phyloP scores from a whole-genome alignment of 371 early-diverging fungal species.

The Mortierella sp. region DNA sequence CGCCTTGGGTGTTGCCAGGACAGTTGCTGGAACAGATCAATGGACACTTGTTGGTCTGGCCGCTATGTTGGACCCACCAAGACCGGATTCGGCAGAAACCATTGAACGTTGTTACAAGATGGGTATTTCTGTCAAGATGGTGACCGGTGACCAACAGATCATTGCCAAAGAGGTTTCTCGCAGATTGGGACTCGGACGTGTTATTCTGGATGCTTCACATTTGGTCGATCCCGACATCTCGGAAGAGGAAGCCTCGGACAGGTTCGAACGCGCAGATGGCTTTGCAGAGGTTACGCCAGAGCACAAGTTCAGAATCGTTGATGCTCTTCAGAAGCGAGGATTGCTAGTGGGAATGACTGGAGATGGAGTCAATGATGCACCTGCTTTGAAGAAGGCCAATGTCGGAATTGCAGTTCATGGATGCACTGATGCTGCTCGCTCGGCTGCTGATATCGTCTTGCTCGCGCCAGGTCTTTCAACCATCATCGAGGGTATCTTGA shows the following conservation, averaged over 20 bases:
- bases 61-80: conserved; percentile 91
- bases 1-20: conserved; percentile 90
- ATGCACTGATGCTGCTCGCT: conserved; percentile 94
- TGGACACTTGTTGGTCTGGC: conserved; percentile 76
- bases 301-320: conserved; percentile 87
- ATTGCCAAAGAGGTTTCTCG: conserved; percentile 87
- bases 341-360: conserved; percentile 89
- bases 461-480: conserved; percentile 91
- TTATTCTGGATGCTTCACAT: conserved; percentile 76
- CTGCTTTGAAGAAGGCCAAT: conserved; percentile 90
- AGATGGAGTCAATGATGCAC: conserved; percentile 92
- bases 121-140: conserved; percentile 85
- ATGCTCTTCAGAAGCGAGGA: conserved; percentile 81
- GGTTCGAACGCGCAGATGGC: conserved; percentile 77
- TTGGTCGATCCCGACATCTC: conserved; percentile 65
- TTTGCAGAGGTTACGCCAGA: conserved; percentile 86
- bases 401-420: conserved; percentile 91
- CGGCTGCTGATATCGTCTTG: conserved; percentile 95
- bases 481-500: conserved; percentile 87
- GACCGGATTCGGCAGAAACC: conserved; percentile 78
- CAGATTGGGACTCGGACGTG: conserved; percentile 75
- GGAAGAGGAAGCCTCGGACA: conserved; percentile 66
- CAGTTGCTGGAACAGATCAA: conserved; percentile 73
- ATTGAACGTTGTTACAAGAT: conserved; percentile 73
- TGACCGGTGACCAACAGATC: conserved; percentile 85